Base-by-base conservation (phyloP, 805 yeast species). In the Spathaspora sp. region DNA sequence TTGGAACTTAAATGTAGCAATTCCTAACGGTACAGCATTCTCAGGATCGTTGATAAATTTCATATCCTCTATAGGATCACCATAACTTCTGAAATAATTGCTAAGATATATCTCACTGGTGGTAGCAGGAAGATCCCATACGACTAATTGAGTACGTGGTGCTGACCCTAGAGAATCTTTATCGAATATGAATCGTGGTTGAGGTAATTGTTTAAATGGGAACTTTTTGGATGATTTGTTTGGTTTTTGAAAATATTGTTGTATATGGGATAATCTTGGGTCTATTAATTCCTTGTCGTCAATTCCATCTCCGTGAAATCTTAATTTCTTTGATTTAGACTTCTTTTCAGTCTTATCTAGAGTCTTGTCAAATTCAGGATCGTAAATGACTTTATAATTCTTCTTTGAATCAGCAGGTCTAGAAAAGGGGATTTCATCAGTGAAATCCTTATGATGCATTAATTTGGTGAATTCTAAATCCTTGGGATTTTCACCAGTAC, bases 1-100 rank as follows among this genome's bases (percentile, higher is more conserved):
- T 52, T 76, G 84, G 66, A 78, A 91, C 52, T 78, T 73, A 49
- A 89, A 72, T 18, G 80, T 69, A 48, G 86, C 86, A 19, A 90
- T 72, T 9, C 96, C 94, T 42, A 91, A 66, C 0, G 96, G 92
- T 17, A 85, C 86, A 2, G 91, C 96, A 44, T 88, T 83, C 19
- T 75, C 73, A 0, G 93, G 89, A 61, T 91, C 94, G 51, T 77
- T 80, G 9, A 85, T 72, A 53, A 82, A 73, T 52, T 80, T 79
- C 47, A 86, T 68, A 40, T 81, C 82, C 26, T 78, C 74, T 3
- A 91, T 75, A 4, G 73, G 60, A 29, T 77, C 78, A 2, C 97
- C 97, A 66, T 73, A 86, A 20, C 77, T 67, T 42, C 76, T 76
- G 55, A 88, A 80, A 55, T 79, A 83, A 54, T 85, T 82, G 16